Conservation (phyloP, 192 early-diverging fungal genomes). For the Allomyces arbusculus region DNA sequence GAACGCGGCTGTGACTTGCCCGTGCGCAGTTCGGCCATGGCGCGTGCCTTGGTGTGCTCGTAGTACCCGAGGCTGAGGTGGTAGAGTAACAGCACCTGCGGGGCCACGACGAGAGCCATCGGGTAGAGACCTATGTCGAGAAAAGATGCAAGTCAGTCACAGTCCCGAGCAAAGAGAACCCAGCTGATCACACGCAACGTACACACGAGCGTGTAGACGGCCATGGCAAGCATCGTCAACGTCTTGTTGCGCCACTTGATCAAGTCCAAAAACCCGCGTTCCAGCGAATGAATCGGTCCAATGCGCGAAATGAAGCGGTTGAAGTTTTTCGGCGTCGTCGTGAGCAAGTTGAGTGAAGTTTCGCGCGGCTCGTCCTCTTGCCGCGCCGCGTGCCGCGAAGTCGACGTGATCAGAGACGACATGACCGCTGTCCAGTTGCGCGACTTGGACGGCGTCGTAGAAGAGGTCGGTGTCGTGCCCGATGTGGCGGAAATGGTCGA, state of each 20-base stretch:
- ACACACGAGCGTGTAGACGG: conserved; percentile 2
- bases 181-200: too few relatives aligned
- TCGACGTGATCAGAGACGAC: too few relatives aligned
- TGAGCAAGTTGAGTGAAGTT: conserved; percentile 18
- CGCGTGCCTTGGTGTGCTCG: conserved; percentile 11
- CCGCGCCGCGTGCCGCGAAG: too few relatives aligned
- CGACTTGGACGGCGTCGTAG: too few relatives aligned
- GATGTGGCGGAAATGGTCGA: too few relatives aligned
- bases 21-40: conserved; percentile 1
- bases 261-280: conserved; percentile 15
- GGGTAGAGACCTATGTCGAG: conserved; percentile 17
- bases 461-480: too few relatives aligned
- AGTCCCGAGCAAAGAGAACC: conserved; percentile 7
- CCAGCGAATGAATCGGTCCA: conserved; percentile 18
- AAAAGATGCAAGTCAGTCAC: too few relatives aligned
- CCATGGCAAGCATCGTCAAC: conserved; percentile 5
- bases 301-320: conserved; percentile 17
- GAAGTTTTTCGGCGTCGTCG: conserved; percentile 30
- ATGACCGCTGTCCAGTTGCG: too few relatives aligned
- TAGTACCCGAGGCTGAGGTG: conserved; percentile 16
- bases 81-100: conserved; percentile 15
- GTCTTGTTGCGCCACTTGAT: conserved; percentile 24
- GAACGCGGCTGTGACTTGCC: not conserved
- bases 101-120: conserved; percentile 11
- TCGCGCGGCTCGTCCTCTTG: too few relatives aligned